Evolutionary conservation across 306 rosid species (phyloP).

Genomic region (Mucuna pruriens): DNA sequence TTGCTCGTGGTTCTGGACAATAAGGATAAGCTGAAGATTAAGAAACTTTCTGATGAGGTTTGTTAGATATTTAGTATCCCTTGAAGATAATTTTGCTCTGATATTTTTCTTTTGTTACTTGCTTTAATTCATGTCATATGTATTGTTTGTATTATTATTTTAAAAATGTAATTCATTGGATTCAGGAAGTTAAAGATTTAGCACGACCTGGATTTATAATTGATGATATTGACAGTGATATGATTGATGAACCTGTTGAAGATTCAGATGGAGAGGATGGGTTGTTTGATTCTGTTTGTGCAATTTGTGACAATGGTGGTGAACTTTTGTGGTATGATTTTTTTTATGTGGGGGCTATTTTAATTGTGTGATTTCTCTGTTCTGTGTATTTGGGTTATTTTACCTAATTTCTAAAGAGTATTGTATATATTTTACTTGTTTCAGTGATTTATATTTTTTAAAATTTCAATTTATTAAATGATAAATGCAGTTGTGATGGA

Average conservation of each 20-base stretch:
- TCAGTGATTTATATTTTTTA: background rate
- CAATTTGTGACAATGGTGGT: constrained; percentile 94
- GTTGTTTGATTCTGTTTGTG: constrained; percentile 84
- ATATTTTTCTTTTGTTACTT: background rate
- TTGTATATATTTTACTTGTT: background rate
- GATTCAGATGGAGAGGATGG: constrained; percentile 67
- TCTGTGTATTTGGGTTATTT: background rate
- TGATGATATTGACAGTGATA: constrained; percentile 59
- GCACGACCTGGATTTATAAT: constrained; percentile 71
- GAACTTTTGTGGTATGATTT: constrained; percentile 62
- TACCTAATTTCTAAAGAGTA: constrained; percentile 6
- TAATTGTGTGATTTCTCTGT: constrained; percentile 13
- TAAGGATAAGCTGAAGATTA: constrained; percentile 52
- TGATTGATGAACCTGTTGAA: constrained; percentile 53
- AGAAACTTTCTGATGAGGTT: constrained; percentile 67
- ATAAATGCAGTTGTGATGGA: constrained; percentile 82
- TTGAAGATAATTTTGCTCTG: background rate
- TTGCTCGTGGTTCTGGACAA: constrained; percentile 54
- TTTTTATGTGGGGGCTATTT: constrained; percentile 6
- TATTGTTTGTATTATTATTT: constrained; percentile 19
- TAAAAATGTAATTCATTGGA: constrained; percentile 25
- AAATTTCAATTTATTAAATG: constrained; percentile 18
- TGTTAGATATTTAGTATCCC: constrained; percentile 32
- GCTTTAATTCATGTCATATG: constrained; percentile 20
- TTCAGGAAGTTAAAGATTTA: constrained; percentile 66